Base-by-base conservation (phyloP, 495 filamentous ascomycete genomes). In the Letharia lupina region DNA sequence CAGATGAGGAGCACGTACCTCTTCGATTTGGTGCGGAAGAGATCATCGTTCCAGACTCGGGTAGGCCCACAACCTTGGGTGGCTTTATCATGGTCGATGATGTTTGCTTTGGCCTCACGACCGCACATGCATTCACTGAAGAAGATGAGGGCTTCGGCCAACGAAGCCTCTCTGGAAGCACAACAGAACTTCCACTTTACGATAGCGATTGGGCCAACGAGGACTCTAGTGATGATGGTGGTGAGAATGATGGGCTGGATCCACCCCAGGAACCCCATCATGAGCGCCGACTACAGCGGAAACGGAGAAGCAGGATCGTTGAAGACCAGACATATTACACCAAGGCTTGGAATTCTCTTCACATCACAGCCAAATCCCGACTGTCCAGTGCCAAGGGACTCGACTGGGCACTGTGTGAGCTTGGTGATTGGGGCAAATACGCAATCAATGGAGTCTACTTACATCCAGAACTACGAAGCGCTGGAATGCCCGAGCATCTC, bases 361-460 rank as follows among this genome's bases (percentile, higher is more conserved):
- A 57, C 6, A 57, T 57, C 16, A 9, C 15, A 37, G 54, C 54
- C 54, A 57, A 61, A 20, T 61, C 54, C 54, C 12, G 33, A 57
- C 54, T 57, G 1, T 57, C 54, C 15, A 44, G 41, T 61, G 15
- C 44, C 39, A 13, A 61, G 28, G 61, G 47, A n/a, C 42, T 63
- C 35, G 61, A 63, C 16, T 63, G 61, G 61, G 61, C 61, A 41
- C 16, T 63, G 18, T 48, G 42, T 42, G 61, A 63, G 48, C 37
- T 63, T 23, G 42, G 61, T 11, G 45, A 63, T 12, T 50, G 42
- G 45, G 42, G 42, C n/a, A 47, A 54, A n/a, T 50, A 63, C 20
- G 61, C 42, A 23, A 31, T 63, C 12, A 63, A 63, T 18, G 61
- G 61, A 40, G 61, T 63, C 47, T 40, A 50, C 45, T 33, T 50